Base-by-base conservation (phyloP, 1,139 yeast genomes). In the Pichia terricola region DNA sequence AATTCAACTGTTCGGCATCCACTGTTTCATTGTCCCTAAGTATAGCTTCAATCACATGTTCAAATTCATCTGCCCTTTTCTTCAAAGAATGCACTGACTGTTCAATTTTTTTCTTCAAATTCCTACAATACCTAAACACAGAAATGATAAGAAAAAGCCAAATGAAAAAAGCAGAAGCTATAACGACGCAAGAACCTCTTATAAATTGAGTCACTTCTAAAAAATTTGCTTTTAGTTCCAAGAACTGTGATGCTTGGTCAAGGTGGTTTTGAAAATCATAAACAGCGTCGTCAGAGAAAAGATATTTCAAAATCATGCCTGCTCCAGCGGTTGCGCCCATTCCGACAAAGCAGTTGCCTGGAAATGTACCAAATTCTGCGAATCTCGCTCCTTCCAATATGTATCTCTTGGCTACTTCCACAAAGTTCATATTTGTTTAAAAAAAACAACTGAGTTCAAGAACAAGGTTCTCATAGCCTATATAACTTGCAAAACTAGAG, bases 1-100 rank as follows among this genome's bases (percentile, higher is more conserved):
- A 32, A 5, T 35, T 35, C 6, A 43, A 27, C 25, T 45, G 45
- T 28, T 44, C 34, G 6, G 38, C 5, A 36, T 48, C 49, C 3
- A 41, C n/a, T 4, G 35, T 5, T 26, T 46, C 42, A 11, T 40
- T 34, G 22, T 48, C 50, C 27, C 33, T 36, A 4, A 48, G 26
- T 10, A 48, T 42, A 3, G 45, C 38, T 28, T 48, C 47, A 27
- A 48, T 40, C 5, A 48, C 49, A 25, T 27, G n/a, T 40, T 48
- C 46, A 2, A 38, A 30, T 26, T 38, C 26, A 4, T 41, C 27
- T 2, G 43, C 5, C 26, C 36, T 39, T 30, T 30, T 7, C 10
- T 30, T 10, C 10, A 30, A 30, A 30, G 32, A 30, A 30, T 8
- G 22, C 22, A 16, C 22, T 16, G 22, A 16, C 22, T 16, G 22